phyloP scores from a whole-genome alignment of 108 stramenopile genomes.

The Cyclotella sp. region DNA sequence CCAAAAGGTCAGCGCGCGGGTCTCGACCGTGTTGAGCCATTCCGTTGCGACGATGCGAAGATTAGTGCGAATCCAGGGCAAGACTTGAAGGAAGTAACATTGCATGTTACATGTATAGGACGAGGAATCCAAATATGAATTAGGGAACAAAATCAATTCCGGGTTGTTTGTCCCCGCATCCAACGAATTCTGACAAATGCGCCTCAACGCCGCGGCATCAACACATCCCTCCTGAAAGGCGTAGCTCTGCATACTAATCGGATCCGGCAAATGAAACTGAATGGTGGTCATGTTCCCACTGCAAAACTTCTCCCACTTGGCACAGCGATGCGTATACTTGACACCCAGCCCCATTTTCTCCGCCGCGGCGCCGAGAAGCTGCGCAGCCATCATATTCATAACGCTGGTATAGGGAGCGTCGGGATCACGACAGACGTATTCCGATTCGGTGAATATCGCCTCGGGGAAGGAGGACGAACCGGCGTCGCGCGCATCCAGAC shows the following conservation, averaged over 20 bases:
- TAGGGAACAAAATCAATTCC: slow-evolving; percentile 31
- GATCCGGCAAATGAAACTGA: slow-evolving; percentile 42
- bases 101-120: slow-evolving; percentile 21
- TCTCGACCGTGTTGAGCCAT: slow-evolving; percentile 42
- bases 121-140: slow-evolving; percentile 13
- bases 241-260: slow-evolving; percentile 23
- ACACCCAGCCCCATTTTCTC: slow-evolving; percentile 31
- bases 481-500: slow-evolving; percentile 29
- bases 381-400: slow-evolving; percentile 46
- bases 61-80: slow-evolving; percentile 38
- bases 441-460: slow-evolving; percentile 29
- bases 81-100: slow-evolving; percentile 31
- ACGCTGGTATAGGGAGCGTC: slow-evolving; percentile 34
- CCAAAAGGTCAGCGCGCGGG: slow-evolving; percentile 45
- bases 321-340: slow-evolving; percentile 41
- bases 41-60: slow-evolving; percentile 26
- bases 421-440: slow-evolving; percentile 43
- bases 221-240: slow-evolving; percentile 30
- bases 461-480: slow-evolving; percentile 28
- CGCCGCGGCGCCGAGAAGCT: slow-evolving; percentile 17
- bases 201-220: slow-evolving; percentile 25
- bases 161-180: slow-evolving; percentile 17
- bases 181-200: slow-evolving; percentile 20
- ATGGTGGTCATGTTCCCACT: slow-evolving; percentile 41
- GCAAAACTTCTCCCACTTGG: slow-evolving; percentile 41